These are phyloP conservation scores for Setomelanomma holmii DNA, from an alignment of 2,329 filamentous ascomycete species.

Conservation along the genomic window DNA sequence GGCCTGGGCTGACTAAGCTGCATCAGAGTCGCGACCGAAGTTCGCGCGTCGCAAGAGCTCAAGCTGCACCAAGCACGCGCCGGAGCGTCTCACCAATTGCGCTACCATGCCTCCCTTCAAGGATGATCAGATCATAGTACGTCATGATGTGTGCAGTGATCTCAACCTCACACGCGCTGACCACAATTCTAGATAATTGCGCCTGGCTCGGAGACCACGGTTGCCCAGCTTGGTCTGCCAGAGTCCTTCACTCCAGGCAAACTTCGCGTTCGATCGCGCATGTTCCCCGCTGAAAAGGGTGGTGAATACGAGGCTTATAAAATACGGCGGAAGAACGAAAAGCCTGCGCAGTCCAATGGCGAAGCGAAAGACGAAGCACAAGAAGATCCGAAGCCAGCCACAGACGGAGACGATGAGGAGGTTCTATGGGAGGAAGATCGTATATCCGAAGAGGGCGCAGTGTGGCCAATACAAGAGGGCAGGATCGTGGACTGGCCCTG, in stretches of 20 bases:
- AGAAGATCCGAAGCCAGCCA: conserved; percentile 32
- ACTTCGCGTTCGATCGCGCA: conserved; percentile 86
- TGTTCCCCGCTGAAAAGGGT: conserved; percentile 82
- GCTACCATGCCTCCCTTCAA: conserved; percentile 54
- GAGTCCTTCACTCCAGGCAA: conserved; percentile 92
- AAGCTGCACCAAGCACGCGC: conserved; percentile 15
- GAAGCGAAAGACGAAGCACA: conserved; percentile 36
- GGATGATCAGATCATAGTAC: conserved; percentile 55
- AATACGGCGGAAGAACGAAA: conserved; percentile 63
- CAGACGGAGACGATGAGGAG: conserved; percentile 62
- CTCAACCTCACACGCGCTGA: conserved; percentile 15
- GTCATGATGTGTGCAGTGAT: conserved; percentile 9
- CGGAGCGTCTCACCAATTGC: conserved; percentile 30
- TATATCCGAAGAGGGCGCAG: conserved; percentile 84
- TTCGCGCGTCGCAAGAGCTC: conserved; percentile 2
- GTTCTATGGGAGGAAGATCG: conserved; percentile 85
- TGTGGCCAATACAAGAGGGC: conserved; percentile 84
- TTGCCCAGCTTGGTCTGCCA: conserved; percentile 87
- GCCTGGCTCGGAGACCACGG: conserved; percentile 85
- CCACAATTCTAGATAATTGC: conserved; percentile 65
- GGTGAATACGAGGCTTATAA: conserved; percentile 84
- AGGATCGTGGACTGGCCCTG: conserved; percentile 89
- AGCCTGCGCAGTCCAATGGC: conserved; percentile 34
- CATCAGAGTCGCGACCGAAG: conserved; percentile 1
- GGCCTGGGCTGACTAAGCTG: conserved; percentile 14